Percentiles rank a stretch among this genome's conserved stretches.
These are phyloP conservation scores for Peronosclerospora sorghi DNA, from an alignment of 352 stramenopile species.

Conservation along the genomic window DNA sequence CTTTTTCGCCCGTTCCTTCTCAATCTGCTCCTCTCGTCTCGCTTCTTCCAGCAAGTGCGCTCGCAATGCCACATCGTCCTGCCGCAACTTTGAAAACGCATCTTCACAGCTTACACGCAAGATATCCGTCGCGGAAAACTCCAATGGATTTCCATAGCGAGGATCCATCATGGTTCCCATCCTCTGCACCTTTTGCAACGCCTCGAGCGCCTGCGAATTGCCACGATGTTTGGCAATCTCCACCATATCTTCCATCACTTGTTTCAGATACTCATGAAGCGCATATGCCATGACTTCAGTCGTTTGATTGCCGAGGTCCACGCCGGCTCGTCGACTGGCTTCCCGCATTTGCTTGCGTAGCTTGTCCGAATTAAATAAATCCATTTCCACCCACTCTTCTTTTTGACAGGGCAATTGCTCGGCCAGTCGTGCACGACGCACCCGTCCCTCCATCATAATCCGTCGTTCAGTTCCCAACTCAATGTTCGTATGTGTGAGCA, in stretches of 20 bases:
- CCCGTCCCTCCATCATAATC: constrained; percentile 62
- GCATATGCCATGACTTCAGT: constrained; percentile 78
- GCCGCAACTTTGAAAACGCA: constrained; percentile 49
- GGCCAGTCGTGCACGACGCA: constrained; percentile 19
- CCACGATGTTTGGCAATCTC: constrained; percentile 65
- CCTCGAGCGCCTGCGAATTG: constrained; percentile 38
- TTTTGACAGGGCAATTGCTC: constrained; percentile 60
- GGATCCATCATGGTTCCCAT: constrained; percentile 6
- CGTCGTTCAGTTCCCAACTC: constrained; percentile 61
- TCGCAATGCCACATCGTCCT: constrained; percentile 55
- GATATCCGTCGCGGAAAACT: constrained; percentile 71
- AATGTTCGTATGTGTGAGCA: constrained; percentile 76
- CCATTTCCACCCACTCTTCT: constrained; percentile 67
- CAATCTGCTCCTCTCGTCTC: constrained; percentile 57
- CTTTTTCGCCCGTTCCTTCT: constrained; percentile 77
- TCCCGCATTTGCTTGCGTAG: constrained; percentile 47
- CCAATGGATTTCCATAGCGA: constrained; percentile 15
- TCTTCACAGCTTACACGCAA: constrained; percentile 79
- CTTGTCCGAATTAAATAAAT: constrained; percentile 68
- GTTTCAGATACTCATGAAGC: constrained; percentile 78
- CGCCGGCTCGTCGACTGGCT: constrained; percentile 33
- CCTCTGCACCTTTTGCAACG: constrained; percentile 33
- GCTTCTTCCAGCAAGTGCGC: constrained; percentile 62
- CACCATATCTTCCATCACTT: constrained; percentile 82
- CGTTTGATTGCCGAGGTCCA: constrained; percentile 40